phyloP scores from a whole-genome alignment of 768 basidiomycete species.

The Crepidotus variabilis region DNA sequence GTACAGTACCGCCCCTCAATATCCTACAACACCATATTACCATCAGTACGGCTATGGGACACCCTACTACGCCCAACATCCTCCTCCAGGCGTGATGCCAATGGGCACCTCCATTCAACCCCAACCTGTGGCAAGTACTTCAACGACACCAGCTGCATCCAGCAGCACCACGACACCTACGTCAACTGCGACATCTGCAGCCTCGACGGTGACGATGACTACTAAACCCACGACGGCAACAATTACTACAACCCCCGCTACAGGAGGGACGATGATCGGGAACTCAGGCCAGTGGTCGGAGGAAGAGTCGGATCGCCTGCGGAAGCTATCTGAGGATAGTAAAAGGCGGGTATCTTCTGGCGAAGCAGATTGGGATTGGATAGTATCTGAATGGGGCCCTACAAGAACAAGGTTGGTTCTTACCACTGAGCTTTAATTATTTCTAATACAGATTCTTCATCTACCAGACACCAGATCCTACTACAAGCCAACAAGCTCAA shows the following conservation, averaged over 20 bases:
- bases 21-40: conserved; percentile 57
- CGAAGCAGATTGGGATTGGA: conserved; percentile 79
- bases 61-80: conserved; percentile 14
- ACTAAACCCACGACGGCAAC: conserved; percentile 20
- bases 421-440: background rate
- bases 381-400: conserved; percentile 70
- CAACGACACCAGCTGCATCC: conserved; percentile 7
- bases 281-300: conserved; percentile 78
- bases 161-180: conserved; percentile 12
- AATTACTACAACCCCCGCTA: conserved; percentile 26
- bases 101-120: conserved; percentile 4
- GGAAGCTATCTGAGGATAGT: conserved; percentile 66
- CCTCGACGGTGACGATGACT: conserved; percentile 19
- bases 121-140: conserved; percentile 1
- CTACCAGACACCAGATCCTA: conserved; percentile 71
- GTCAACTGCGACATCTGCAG: conserved; percentile 15
- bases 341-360: conserved; percentile 40
- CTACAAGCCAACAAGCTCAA: conserved; percentile 79
- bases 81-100: conserved; percentile 1
- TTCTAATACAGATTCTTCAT: background rate
- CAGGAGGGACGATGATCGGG: conserved; percentile 29
- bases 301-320: conserved; percentile 69
- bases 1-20: conserved; percentile 33
- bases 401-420: conserved; percentile 61
- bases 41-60: conserved; percentile 36